Evolutionary conservation across 2,329 filamentous ascomycete species (phyloP).

Genomic region (Fusarium nanum): DNA sequence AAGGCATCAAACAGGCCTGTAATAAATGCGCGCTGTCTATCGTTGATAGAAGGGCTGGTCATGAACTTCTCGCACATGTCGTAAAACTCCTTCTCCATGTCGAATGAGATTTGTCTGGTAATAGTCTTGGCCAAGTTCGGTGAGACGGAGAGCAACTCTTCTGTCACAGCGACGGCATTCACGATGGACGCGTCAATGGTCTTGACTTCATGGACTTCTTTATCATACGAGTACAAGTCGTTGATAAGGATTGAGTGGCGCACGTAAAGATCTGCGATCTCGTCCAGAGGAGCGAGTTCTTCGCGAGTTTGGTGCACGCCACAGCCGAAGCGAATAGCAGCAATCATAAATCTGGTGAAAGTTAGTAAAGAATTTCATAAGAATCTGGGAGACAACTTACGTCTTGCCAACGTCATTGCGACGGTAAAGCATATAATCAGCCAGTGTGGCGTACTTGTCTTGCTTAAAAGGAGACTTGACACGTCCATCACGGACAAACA

Average conservation of each 20-base stretch:
- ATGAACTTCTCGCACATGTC: constrained; percentile 12
- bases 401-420: constrained; percentile 15
- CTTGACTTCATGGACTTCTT: constrained; percentile 19
- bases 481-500: constrained; percentile 18
- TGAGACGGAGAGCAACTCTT: constrained; percentile 5
- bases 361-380: background rate
- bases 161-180: constrained; percentile 16
- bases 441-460: constrained; percentile 5
- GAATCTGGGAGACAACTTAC: background rate
- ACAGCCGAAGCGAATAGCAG: constrained; percentile 19
- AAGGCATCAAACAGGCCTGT: constrained; percentile 13
- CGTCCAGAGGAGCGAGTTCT: constrained; percentile 6
- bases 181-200: constrained; percentile 7
- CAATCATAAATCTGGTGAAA: constrained; percentile 8
- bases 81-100: constrained; percentile 27
- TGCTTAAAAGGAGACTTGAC: constrained; percentile 24
- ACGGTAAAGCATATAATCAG: constrained; percentile 16
- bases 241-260: constrained; percentile 14
- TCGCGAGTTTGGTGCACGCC: constrained; percentile 5
- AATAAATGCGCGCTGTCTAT: constrained; percentile 4
- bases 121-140: constrained; percentile 10
- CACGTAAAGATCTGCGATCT: constrained; percentile 18
- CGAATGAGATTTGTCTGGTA: constrained; percentile 1
- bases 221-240: constrained; percentile 28
- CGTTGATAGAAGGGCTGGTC: background rate